A percentile compares a stretch with the other conserved stretches of the same genome.
Conservation (phyloP, 1,139 yeast genomes). For the Candida neerlandica region DNA sequence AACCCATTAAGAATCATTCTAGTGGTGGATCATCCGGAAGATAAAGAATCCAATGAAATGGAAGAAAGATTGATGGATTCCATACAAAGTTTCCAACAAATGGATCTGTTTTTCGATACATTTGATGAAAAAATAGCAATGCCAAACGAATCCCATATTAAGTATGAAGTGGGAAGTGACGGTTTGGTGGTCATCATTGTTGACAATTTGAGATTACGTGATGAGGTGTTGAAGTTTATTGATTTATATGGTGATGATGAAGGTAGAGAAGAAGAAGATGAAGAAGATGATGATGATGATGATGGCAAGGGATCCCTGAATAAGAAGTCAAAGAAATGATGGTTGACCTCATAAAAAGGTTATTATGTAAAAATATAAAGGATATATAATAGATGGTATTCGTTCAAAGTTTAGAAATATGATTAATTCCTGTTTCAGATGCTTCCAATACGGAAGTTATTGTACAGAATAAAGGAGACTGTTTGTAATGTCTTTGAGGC, state of each 20-base stretch:
- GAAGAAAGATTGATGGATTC: conserved; percentile 52
- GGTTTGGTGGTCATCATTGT: conserved; percentile 67
- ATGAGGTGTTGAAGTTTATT: conserved; percentile 37
- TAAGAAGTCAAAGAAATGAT: not conserved
- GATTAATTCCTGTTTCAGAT: too few relatives aligned
- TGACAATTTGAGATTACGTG: conserved; percentile 34
- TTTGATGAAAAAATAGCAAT: conserved; percentile 63
- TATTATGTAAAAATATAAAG: not conserved
- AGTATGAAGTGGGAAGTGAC: conserved; percentile 73
- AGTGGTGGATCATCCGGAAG: conserved; percentile 34
- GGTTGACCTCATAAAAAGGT: not conserved
- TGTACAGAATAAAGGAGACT: too few relatives aligned
- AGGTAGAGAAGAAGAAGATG: conserved; percentile 13
- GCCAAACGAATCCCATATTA: conserved; percentile 68
- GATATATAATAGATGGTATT: not conserved
- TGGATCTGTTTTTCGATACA: conserved; percentile 61
- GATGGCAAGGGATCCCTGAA: not conserved
- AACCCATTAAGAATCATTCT: conserved; percentile 46
- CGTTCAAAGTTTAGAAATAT: not conserved
- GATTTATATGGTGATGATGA: conserved; percentile 27
- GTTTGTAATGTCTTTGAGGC: too few relatives aligned
- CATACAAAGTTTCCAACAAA: conserved; percentile 49
- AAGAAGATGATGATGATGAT: conserved; percentile 6
- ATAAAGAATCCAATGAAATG: conserved; percentile 41
- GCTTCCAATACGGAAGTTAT: not conserved